Base-by-base conservation (phyloP, 495 filamentous ascomycete genomes). In the Aspergillus heteromorphus region DNA sequence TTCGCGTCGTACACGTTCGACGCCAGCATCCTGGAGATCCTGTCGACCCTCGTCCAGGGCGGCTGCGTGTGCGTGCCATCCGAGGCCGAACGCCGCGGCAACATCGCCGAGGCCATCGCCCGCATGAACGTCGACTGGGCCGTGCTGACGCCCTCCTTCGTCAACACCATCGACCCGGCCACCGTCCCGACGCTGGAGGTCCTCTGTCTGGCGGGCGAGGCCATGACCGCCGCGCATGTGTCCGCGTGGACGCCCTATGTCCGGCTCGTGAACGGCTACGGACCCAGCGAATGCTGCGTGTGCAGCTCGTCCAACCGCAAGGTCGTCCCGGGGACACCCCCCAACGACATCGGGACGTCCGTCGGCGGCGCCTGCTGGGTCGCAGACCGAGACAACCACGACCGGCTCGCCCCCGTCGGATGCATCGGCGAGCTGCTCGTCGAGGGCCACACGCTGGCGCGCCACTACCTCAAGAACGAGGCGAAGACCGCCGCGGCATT, bases 251-350 rank as follows among this genome's bases (percentile, higher is more conserved):
- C 69, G 6, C 66, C 66, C 20, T 64, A 68, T n/a, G 59, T 70
- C 16, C 64, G 58, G 47, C 66, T 79, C 19, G 59, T 79, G 42
- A 81, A 82, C 50, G 75, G 68, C 4, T 86, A 86, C 60, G 83
- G 83, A 0, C 83, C 83, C 0, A 67, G 67, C 4, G 81, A 84
- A 59, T 75, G 68, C 57, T 53, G 57, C 23, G 51, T 56, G 14
- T 55, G 49, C 29, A 49, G 38, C 14, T 54, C 51, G 1, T 45
- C 53, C 6, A 48, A 55, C 14, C 18, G 30, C 4, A 30, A 23
- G 3, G 49, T 56, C 11, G 16, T 27, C 10, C 42, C 40, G n/a
- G 54, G 47, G 9, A 57, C 45, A 2, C 19, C 31, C 0, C 53
- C 53, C 6, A 34, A 30, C 21, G 41, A 40, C 31, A 43, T 49